phyloP scores from a whole-genome alignment of 208 protist genomes.

The Endotrypanum monterogeii region DNA sequence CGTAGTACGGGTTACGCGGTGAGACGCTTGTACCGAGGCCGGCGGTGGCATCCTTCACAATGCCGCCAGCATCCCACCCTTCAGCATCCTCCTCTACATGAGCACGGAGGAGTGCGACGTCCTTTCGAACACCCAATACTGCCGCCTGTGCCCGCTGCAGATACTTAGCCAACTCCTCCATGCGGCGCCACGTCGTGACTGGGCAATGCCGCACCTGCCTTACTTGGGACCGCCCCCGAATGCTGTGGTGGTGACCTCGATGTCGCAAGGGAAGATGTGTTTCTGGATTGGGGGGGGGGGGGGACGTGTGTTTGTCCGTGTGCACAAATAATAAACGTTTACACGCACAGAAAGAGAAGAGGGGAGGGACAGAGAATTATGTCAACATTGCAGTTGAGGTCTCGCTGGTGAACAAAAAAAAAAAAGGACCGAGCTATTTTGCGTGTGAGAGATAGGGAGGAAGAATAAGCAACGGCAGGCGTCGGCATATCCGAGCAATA shows the following conservation, averaged over 20 bases:
- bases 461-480: no score
- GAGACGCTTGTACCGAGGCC: background rate
- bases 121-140: slow-evolving; percentile 38
- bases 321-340: background rate
- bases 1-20: slow-evolving; percentile 14
- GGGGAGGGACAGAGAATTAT: no score
- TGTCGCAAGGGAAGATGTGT: background rate
- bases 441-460: no score
- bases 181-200: background rate
- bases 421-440: no score
- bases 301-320: background rate
- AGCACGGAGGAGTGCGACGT: slow-evolving; percentile 35
- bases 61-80: background rate
- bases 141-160: slow-evolving; percentile 44
- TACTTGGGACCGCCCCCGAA: background rate
- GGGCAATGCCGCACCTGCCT: background rate
- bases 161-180: slow-evolving; percentile 48
- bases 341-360: no score
- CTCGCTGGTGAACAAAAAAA: no score
- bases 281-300: background rate
- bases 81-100: slow-evolving; percentile 22
- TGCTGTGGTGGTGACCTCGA: background rate
- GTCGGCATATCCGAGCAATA: no score
- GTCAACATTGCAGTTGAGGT: background rate
- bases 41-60: background rate